Conservation (phyloP, 768 basidiomycete species). For the Lactarius akahatsu region DNA sequence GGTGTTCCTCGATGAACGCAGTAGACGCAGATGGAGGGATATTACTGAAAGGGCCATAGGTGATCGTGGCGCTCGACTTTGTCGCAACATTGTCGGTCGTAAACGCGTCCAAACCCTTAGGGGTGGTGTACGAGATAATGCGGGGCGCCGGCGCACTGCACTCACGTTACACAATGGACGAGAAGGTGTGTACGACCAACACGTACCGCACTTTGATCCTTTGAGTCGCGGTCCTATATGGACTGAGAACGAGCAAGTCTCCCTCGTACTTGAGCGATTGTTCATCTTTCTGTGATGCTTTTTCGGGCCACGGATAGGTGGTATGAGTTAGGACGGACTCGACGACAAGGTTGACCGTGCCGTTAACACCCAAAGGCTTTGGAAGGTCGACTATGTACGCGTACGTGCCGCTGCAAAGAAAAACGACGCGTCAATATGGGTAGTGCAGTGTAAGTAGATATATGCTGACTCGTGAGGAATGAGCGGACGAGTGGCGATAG, state of each 20-base stretch:
- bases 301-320: conserved; percentile 71
- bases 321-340: conserved; percentile 78
- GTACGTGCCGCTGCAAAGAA: conserved; percentile 40
- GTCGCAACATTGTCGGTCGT: conserved; percentile 59
- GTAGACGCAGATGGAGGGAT: conserved; percentile 61
- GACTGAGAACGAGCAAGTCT: conserved; percentile 79
- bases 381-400: conserved; percentile 66
- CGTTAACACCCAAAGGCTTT: conserved; percentile 54
- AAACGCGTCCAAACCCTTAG: conserved; percentile 58
- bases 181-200: background rate
- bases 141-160: conserved; percentile 67
- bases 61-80: conserved; percentile 76
- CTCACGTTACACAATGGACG: conserved; percentile 1
- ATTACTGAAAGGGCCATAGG: conserved; percentile 85
- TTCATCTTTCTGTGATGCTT: conserved; percentile 69
- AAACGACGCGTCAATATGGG: conserved; percentile 3
- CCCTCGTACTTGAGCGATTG: conserved; percentile 78
- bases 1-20: conserved; percentile 57
- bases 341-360: conserved; percentile 72
- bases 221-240: conserved; percentile 78
- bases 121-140: conserved; percentile 70
- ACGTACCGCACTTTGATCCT: conserved; percentile 84
- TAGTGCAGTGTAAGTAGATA: background rate
- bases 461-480: conserved; percentile 53
- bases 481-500: conserved; percentile 48